Evolutionary conservation across 2,329 filamentous ascomycete genomes (phyloP).

Genomic region (Plectosphaerella sp.): DNA sequence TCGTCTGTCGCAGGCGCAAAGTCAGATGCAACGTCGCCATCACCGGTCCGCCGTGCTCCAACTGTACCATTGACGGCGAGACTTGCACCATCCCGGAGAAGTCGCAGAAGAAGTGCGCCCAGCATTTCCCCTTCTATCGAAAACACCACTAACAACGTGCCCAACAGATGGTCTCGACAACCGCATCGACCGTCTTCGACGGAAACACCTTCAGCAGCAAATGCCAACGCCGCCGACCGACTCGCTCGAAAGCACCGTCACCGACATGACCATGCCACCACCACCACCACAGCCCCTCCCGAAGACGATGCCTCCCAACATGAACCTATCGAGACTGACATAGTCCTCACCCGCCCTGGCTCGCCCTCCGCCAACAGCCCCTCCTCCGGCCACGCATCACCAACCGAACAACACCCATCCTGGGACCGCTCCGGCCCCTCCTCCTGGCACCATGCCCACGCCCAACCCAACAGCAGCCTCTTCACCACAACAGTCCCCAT

Average conservation of each 20-base stretch:
- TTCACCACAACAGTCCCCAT: constrained; percentile 2
- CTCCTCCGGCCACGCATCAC: neutral
- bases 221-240: neutral
- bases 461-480: neutral
- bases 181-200: neutral
- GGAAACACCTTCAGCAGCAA: neutral
- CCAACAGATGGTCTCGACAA: neutral
- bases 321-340: neutral
- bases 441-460: neutral
- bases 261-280: neutral
- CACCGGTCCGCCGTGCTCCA: neutral
- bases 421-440: neutral
- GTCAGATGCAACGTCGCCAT: constrained; percentile 1
- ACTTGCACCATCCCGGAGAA: neutral
- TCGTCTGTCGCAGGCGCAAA: neutral
- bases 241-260: neutral
- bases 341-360: neutral
- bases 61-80: neutral
- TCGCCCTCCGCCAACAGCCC: neutral
- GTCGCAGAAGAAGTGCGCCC: neutral
- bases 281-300: neutral
- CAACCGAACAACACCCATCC: neutral
- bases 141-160: neutral
- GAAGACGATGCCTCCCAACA: neutral
- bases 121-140: neutral